Evolutionary conservation across 495 filamentous ascomycete genomes (phyloP).

Genomic region (Venustampulla echinocandica): DNA sequence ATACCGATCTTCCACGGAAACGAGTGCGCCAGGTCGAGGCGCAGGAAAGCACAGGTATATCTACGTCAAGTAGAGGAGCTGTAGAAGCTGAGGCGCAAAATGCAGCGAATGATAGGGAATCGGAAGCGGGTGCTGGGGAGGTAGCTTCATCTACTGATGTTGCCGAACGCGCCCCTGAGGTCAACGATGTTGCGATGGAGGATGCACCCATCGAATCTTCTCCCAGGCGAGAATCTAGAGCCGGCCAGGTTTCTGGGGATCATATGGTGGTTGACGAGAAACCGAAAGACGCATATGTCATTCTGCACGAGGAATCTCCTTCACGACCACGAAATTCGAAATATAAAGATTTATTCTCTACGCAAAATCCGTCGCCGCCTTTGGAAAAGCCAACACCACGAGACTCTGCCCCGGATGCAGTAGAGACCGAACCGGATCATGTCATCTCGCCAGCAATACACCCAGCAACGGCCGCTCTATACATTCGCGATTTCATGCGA

Average conservation of each 20-base stretch:
- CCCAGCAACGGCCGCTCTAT: slow-evolving; percentile 74
- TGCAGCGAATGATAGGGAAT: slow-evolving; percentile 1
- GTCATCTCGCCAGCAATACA: slow-evolving; percentile 62
- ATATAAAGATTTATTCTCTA: slow-evolving; percentile 47
- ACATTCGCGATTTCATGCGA: slow-evolving; percentile 86
- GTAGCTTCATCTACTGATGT: neutral
- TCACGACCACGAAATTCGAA: slow-evolving; percentile 30
- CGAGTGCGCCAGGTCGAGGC: slow-evolving; percentile 27
- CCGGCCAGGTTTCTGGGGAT: too few relatives aligned
- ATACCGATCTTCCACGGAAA: slow-evolving; percentile 34
- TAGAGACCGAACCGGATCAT: slow-evolving; percentile 18
- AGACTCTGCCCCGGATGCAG: slow-evolving; percentile 2
- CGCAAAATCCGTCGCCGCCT: slow-evolving; percentile 3
- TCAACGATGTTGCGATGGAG: neutral
- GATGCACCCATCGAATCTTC: neutral
- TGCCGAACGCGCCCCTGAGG: neutral
- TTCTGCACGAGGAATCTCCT: slow-evolving; percentile 1
- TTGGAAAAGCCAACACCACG: slow-evolving; percentile 5
- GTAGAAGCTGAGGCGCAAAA: slow-evolving; percentile 12
- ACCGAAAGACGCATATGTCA: slow-evolving; percentile 7
- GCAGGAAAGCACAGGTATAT: neutral
- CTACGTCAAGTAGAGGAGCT: slow-evolving; percentile 4
- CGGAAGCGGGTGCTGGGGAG: neutral
- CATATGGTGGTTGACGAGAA: slow-evolving; percentile 4
- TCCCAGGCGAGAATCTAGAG: neutral